Evolutionary conservation across 345 rosid genomes (phyloP).

Genomic region (Euphorbia tirucalli): DNA sequence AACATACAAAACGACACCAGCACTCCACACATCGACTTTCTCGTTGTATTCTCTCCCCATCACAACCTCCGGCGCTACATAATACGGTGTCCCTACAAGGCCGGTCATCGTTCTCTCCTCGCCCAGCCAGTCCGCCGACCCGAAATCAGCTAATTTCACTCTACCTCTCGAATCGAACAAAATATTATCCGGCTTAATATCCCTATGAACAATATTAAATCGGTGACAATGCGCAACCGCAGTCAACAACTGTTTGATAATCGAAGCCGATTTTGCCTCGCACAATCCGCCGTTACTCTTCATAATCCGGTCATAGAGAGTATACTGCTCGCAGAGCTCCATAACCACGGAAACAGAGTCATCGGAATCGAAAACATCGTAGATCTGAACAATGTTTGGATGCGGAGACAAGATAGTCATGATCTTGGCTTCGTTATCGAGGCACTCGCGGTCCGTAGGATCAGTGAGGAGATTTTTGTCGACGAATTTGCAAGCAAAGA

Average conservation of each 20-base stretch:
- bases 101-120: conserved; percentile 17
- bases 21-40: conserved; percentile 35
- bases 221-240: conserved; percentile 28
- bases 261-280: conserved; percentile 13
- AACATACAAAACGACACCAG: conserved; percentile 32
- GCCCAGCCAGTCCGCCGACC: conserved; percentile 23
- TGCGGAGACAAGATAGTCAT: conserved; percentile 28
- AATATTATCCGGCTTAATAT: conserved; percentile 28
- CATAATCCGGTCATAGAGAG: conserved; percentile 21
- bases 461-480: conserved; percentile 27
- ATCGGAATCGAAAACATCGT: conserved; percentile 24
- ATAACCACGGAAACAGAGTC: conserved; percentile 21
- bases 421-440: conserved; percentile 28
- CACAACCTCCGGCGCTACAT: conserved; percentile 33
- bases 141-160: conserved; percentile 26
- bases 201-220: conserved; percentile 21
- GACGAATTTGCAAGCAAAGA: conserved; percentile 28
- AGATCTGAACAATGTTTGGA: conserved; percentile 31
- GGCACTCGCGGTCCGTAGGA: conserved; percentile 26
- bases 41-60: conserved; percentile 30
- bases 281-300: neutral
- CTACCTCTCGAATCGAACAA: conserved; percentile 18
- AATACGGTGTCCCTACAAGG: conserved; percentile 32
- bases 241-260: conserved; percentile 17
- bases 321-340: conserved; percentile 27